A percentile compares a stretch with the other conserved stretches of the same genome.
Conservation (phyloP, 495 filamentous ascomycete species). For the Penicillium turbatum region DNA sequence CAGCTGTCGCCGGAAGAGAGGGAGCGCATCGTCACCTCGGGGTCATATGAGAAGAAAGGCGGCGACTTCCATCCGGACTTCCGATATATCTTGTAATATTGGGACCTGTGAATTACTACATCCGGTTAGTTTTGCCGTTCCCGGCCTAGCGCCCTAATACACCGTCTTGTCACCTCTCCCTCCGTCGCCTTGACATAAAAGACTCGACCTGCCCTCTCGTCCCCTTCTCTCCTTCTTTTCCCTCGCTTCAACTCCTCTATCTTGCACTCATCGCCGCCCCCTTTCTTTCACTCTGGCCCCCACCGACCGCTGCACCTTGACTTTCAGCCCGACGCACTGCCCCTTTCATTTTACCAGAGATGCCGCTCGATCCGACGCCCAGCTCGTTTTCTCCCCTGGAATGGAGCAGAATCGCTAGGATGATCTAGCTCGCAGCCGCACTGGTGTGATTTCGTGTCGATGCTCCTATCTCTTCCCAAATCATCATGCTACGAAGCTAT, state of each 20-base stretch:
- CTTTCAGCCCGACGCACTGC: slow-evolving; percentile 17
- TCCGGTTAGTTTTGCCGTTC: slow-evolving; percentile 18
- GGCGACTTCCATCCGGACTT: slow-evolving; percentile 18
- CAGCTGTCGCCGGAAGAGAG: slow-evolving; percentile 9
- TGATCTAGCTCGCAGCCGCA: slow-evolving; percentile 13
- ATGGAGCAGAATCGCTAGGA: slow-evolving; percentile 14
- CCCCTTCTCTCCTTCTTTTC: neutral
- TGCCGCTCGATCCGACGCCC: slow-evolving; percentile 17
- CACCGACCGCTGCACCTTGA: slow-evolving; percentile 12
- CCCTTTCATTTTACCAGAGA: slow-evolving; percentile 20
- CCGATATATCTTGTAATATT: neutral
- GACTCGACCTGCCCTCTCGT: slow-evolving; percentile 6
- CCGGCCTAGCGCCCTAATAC: neutral
- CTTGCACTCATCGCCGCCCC: slow-evolving; percentile 18
- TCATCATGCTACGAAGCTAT: too few species aligned
- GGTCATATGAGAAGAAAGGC: slow-evolving; percentile 15
- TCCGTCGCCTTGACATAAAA: slow-evolving; percentile 8
- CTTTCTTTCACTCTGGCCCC: slow-evolving; percentile 17
- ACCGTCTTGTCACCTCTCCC: too few species aligned
- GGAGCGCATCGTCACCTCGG: slow-evolving; percentile 8
- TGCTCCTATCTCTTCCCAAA: too few species aligned
- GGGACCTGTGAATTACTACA: slow-evolving; percentile 14
- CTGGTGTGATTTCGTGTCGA: slow-evolving; percentile 8
- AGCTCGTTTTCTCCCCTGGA: slow-evolving; percentile 16
- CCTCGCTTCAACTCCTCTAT: slow-evolving; percentile 13